Conservation (phyloP, 2,329 filamentous ascomycete species). For the Orbilia quercus region DNA sequence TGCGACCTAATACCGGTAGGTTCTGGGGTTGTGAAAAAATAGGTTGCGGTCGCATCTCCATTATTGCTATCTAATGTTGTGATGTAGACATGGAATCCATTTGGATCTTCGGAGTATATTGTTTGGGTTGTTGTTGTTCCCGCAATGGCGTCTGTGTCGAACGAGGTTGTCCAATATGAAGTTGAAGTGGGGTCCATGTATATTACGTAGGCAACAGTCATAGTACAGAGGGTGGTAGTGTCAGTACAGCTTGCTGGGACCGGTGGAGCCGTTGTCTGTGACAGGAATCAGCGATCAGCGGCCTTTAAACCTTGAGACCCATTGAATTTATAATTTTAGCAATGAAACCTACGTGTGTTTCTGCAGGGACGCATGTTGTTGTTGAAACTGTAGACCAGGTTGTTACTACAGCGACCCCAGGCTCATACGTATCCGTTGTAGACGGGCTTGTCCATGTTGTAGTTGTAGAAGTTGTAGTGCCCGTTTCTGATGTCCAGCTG, state of each 20-base stretch:
- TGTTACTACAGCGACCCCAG: slow-evolving; percentile 35
- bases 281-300: background rate
- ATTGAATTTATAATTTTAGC: too few species aligned
- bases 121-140: slow-evolving; percentile 41
- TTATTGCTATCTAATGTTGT: slow-evolving; percentile 37
- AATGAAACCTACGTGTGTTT: slow-evolving; percentile 35
- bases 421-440: background rate
- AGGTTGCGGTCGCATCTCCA: slow-evolving; percentile 42
- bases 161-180: slow-evolving; percentile 36
- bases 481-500: slow-evolving; percentile 39
- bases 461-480: slow-evolving; percentile 38
- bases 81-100: slow-evolving; percentile 52
- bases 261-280: slow-evolving; percentile 32
- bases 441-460: slow-evolving; percentile 23
- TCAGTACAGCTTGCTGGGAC: slow-evolving; percentile 25
- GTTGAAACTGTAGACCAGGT: slow-evolving; percentile 40
- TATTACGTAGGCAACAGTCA: slow-evolving; percentile 48
- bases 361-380: slow-evolving; percentile 41
- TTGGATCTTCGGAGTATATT: slow-evolving; percentile 47
- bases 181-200: slow-evolving; percentile 44
- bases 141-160: slow-evolving; percentile 26
- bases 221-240: slow-evolving; percentile 42
- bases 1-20: slow-evolving; percentile 26
- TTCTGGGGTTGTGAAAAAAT: slow-evolving; percentile 41
- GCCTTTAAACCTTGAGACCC: background rate